A percentile compares a stretch with the other conserved stretches of the same genome.
Conservation (phyloP, 495 filamentous ascomycete species). For the Collariella sp. region DNA sequence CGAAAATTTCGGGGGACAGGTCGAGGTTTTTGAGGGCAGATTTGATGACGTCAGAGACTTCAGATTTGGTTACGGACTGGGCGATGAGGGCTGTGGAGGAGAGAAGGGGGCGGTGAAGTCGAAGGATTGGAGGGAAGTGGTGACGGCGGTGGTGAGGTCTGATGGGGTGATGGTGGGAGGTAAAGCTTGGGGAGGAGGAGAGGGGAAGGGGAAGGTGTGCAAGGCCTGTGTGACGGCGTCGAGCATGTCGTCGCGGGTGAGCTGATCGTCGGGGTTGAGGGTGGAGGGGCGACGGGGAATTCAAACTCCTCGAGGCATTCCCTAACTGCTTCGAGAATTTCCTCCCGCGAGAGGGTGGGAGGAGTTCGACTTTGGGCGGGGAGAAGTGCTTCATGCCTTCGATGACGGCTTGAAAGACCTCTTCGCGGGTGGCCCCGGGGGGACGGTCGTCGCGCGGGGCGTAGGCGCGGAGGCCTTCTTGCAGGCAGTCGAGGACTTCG, state of each 20-base stretch:
- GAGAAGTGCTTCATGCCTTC: constrained; percentile 70
- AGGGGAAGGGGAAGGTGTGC: constrained; percentile 37
- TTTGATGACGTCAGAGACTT: constrained; percentile 24
- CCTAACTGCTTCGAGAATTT: constrained; percentile 64
- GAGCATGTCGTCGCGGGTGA: constrained; percentile 46
- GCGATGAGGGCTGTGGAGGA: constrained; percentile 20
- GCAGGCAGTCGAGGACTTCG: constrained; percentile 75
- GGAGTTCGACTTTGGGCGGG: constrained; percentile 58
- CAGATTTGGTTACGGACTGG: constrained; percentile 17
- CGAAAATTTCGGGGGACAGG: constrained; percentile 18
- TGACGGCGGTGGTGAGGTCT: constrained; percentile 39
- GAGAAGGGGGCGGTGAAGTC: constrained; percentile 26
- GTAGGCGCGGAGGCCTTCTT: constrained; percentile 73
- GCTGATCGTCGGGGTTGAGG: constrained; percentile 34
- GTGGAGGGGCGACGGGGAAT: constrained; percentile 46
- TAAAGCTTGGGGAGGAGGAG: constrained; percentile 2
- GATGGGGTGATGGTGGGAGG: constrained; percentile 24
- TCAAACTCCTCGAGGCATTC: constrained; percentile 72
- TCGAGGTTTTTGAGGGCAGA: constrained; percentile 21
- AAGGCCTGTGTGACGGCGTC: constrained; percentile 48
- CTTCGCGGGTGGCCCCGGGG: constrained; percentile 57
- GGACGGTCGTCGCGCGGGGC: constrained; percentile 43
- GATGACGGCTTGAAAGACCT: constrained; percentile 73
- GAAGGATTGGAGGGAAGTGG: constrained; percentile 35
- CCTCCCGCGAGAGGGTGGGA: constrained; percentile 63